These are phyloP conservation scores for Sonneratia caseolaris DNA, from an alignment of 345 rosid genomes.

Conservation along the genomic window DNA sequence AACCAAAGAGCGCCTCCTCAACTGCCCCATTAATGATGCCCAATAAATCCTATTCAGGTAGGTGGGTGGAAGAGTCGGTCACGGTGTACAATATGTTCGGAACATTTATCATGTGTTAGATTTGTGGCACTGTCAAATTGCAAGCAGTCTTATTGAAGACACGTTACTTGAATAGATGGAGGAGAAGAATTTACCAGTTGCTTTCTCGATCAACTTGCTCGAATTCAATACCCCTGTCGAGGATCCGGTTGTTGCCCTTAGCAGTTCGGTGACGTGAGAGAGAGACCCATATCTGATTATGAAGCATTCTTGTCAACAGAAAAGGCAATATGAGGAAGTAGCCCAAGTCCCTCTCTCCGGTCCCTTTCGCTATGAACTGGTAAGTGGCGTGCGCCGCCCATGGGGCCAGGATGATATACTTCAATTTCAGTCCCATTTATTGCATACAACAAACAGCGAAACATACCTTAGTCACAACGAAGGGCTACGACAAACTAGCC, in stretches of 20 bases:
- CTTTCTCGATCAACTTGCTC: slow-evolving; percentile 57
- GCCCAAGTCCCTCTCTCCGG: slow-evolving; percentile 21
- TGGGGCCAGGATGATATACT: slow-evolving; percentile 44
- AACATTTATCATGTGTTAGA: too few relatives aligned
- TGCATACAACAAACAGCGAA: neutral
- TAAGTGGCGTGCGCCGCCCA: slow-evolving; percentile 34
- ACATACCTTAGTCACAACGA: too few relatives aligned
- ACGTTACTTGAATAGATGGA: neutral
- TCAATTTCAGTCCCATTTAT: neutral
- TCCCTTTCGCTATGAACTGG: slow-evolving; percentile 12
- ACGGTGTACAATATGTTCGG: too few relatives aligned
- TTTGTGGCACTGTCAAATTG: too few relatives aligned
- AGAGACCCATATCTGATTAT: slow-evolving; percentile 44
- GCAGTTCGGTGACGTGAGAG: slow-evolving; percentile 39
- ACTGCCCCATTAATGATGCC: too few relatives aligned
- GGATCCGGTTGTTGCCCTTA: slow-evolving; percentile 34
- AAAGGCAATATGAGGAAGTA: slow-evolving; percentile 23
- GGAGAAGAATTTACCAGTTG: slow-evolving; percentile 26
- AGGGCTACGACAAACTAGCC: too few relatives aligned
- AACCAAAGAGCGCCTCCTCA: too few relatives aligned
- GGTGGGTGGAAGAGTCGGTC: too few relatives aligned
- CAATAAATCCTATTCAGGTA: too few relatives aligned
- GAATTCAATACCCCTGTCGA: slow-evolving; percentile 50
- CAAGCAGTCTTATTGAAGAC: too few relatives aligned
- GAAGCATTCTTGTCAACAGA: slow-evolving; percentile 32